Base-by-base conservation (phyloP, 1,139 yeast species). In the Lodderomyces margitis region DNA sequence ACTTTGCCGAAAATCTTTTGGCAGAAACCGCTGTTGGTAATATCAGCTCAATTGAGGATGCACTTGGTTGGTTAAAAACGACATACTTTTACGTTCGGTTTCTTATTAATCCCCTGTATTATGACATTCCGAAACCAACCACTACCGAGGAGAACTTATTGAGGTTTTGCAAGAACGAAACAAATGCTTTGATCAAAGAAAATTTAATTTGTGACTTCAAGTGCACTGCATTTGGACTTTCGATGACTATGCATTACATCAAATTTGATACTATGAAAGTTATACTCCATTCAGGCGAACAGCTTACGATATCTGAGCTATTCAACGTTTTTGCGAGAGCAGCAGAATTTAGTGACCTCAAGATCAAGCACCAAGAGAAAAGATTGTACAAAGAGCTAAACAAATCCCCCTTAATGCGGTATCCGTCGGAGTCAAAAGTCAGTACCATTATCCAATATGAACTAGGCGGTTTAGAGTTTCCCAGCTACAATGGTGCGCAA, bases 1-100 rank as follows among this genome's bases (percentile, higher is more conserved):
- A 67, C 48, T 57, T 73, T 34, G 56, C 64, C 11, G 83, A 79
- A 45, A 65, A 67, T 44, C 48, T 78, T 34, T 68, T 74, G 5
- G 75, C 82, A 0, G 85, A 80, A 48, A 62, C 78, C 0, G 66
- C 68, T 2, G 57, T 76, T 36, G 68, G 68, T 3, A 67, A 76
- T 0, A 62, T 79, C 1, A 53, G 48, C 1, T 57, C 69, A 3
- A 42, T 62, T 0, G 62, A 63, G 11, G 68, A 69, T 34, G 78
- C 81, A 0, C 54, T 70, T 8, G 55, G 53, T 2, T 80, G 84
- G 84, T 49, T 79, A 25, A 62, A 66, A 28, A 67, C 70, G 8
- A 78, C 84, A 0, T 80, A 74, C 51, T 68, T 79, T 37, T 77
- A 74, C 51, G 68, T 75, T 4, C 58, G 83, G 30, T 68, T 59